phyloP scores from a whole-genome alignment of 257 asterid genomes.

The Nicotiana otophora region DNA sequence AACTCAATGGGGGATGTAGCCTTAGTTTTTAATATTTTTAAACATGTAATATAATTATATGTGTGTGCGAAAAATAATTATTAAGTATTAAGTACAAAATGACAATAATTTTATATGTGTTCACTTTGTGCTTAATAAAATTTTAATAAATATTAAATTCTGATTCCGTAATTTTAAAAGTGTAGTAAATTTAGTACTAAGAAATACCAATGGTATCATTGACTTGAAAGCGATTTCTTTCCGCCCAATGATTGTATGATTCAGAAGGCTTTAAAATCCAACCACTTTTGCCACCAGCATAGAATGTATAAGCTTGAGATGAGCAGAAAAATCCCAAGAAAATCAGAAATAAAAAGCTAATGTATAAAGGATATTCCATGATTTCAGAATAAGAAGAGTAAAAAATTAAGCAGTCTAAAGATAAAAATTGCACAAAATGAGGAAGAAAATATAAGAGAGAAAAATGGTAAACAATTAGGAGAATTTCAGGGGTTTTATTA shows the following conservation, averaged over 20 bases:
- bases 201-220: constrained; percentile 25
- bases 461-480: no score
- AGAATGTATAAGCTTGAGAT: constrained; percentile 12
- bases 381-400: not conserved
- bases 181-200: no score
- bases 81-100: no score
- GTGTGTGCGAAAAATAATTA: no score
- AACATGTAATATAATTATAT: no score
- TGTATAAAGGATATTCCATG: not conserved
- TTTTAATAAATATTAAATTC: no score
- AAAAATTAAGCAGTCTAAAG: not conserved
- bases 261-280: constrained; percentile 30
- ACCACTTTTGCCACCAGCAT: constrained; percentile 33
- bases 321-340: constrained; percentile 1
- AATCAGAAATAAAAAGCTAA: not conserved
- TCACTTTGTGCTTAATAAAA: no score
- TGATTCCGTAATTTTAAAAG: no score
- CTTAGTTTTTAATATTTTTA: no score
- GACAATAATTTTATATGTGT: no score
- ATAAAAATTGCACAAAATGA: not conserved
- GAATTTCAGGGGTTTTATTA: no score
- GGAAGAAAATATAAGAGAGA: not conserved
- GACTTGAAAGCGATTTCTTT: constrained; percentile 25
- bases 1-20: no score
- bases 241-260: constrained; percentile 30